Evolutionary conservation across 2,329 filamentous ascomycete species (phyloP).

Genomic region (Raffaelea deltoideospora): DNA sequence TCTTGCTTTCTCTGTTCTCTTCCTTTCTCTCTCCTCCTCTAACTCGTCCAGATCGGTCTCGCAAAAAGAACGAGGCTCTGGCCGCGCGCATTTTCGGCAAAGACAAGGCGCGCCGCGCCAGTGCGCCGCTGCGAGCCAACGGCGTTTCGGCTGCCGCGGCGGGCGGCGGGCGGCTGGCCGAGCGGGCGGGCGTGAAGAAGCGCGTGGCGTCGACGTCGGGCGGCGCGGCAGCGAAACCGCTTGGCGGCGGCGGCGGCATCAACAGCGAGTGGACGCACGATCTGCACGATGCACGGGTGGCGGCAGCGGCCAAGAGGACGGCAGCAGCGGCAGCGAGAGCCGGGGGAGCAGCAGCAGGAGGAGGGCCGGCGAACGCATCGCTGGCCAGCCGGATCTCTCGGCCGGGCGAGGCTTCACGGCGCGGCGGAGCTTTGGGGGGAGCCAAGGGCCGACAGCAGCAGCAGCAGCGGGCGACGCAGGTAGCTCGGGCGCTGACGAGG

Average conservation of each 20-base stretch:
- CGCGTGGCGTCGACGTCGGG: conserved; percentile 19
- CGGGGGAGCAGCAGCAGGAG: too few relatives aligned
- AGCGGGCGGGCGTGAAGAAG: conserved; percentile 59
- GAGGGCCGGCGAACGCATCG: conserved; percentile 16
- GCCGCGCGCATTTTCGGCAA: conserved; percentile 52
- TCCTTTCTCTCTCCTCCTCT: not conserved
- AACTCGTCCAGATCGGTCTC: conserved; percentile 49
- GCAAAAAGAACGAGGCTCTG: conserved; percentile 56
- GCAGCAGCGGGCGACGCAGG: conserved; percentile 22
- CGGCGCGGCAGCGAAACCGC: too few relatives aligned
- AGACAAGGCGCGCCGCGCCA: conserved; percentile 41
- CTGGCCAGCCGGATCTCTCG: conserved; percentile 31
- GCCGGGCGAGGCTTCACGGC: conserved; percentile 5
- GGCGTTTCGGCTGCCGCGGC: conserved; percentile 19
- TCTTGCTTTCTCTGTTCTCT: not conserved
- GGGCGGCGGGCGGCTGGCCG: conserved; percentile 54
- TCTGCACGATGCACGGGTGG: conserved; percentile 42
- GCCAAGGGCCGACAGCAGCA: conserved; percentile 2
- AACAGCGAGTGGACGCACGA: conserved; percentile 60
- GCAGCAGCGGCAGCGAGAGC: not conserved
- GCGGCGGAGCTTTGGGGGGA: too few relatives aligned
- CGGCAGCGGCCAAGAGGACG: conserved; percentile 15
- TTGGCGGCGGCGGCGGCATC: conserved; percentile 33
- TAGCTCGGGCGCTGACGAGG: conserved; percentile 26
- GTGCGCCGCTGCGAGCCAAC: conserved; percentile 25